phyloP scores from a whole-genome alignment of 495 filamentous ascomycete species.

The Aspergillus taichungensis region DNA sequence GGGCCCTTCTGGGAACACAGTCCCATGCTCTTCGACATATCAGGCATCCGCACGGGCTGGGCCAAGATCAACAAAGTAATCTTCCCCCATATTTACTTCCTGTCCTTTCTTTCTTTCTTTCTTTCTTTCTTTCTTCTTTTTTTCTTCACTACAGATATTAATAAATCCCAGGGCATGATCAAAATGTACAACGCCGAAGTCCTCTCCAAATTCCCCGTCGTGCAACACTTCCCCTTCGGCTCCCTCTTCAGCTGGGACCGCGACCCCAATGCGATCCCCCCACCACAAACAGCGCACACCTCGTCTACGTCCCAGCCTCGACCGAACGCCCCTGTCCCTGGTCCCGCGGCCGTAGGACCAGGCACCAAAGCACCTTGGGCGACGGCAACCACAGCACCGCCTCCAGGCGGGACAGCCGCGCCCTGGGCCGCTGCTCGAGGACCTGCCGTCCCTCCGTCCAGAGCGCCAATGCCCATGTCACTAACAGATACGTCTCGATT shows the following conservation, averaged over 20 bases:
- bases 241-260: slow-evolving; percentile 75
- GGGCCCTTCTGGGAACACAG: slow-evolving; percentile 99
- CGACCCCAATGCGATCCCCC: slow-evolving; percentile 51
- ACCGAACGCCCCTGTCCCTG: slow-evolving; percentile 13
- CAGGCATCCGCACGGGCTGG: slow-evolving; percentile 83
- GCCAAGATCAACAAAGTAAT: slow-evolving; percentile 95
- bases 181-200: slow-evolving; percentile 69
- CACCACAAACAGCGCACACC: slow-evolving; percentile 45
- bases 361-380: slow-evolving; percentile 45
- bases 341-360: slow-evolving; percentile 14
- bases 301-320: slow-evolving; percentile 45
- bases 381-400: slow-evolving; percentile 10
- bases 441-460: slow-evolving; percentile 7
- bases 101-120: no score
- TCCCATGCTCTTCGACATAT: slow-evolving; percentile 90
- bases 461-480: slow-evolving; percentile 3
- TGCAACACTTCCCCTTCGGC: slow-evolving; percentile 67
- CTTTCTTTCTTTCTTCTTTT: background rate
- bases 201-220: slow-evolving; percentile 60
- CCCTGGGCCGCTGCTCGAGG: slow-evolving; percentile 31
- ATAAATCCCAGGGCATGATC: slow-evolving; percentile 49
- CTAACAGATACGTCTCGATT: slow-evolving; percentile 26
- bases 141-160: slow-evolving; percentile 1
- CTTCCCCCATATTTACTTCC: no score
- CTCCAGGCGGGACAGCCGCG: slow-evolving; percentile 30